Base-by-base conservation (phyloP, 2,329 filamentous ascomycete genomes). In the Phialocephala subalpina region DNA sequence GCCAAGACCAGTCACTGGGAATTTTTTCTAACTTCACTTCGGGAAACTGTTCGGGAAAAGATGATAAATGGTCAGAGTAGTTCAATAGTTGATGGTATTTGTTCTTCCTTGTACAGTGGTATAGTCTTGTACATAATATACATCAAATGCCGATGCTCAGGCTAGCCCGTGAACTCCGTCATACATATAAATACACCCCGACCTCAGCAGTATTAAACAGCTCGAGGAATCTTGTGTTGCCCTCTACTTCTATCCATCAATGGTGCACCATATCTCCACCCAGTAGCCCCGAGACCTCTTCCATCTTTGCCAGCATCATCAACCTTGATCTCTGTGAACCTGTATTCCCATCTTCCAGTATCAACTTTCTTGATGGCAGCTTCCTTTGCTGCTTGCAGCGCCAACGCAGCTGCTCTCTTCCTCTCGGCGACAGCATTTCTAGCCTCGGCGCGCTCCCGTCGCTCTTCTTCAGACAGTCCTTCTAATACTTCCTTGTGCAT, bases 171-270 rank as follows among this genome's bases (percentile, higher is more conserved):
- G 14, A 67, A 64, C 61, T 58, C 61, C 66, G 36, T 60, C 27
- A 53, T 40, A 59, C 40, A 62, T 64, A 64, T 66, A 58, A 53
- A 57, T 65, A 65, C 67, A 67, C 49, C 22, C 52, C 36, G 16
- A 8, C 49, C 22, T 20, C 16, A 38, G 27, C 25, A 66, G 45
- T 60, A 74, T 49, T 64, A 68, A 62, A 90, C 87, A 61, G 82
- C 84, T 40, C 85, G 90, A 25, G 89, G 89, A 74, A 91, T 91
- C 83, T 91, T 91, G 79, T 90, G 78, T 75, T 85, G 74, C n/a
- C 86, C 88, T 72, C 84, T 86, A 78, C 84, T 86, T 64, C 89
- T 83, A 74, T 92, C 89, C 73, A 86, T 82, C 69, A 82, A 81
- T 12, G 89, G 89, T 67, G 83, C 83, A 67, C 89, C 89, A 71